A percentile compares a stretch with the other conserved stretches of the same genome.
These are phyloP conservation scores for Colletotrichum tamarilloi DNA, from an alignment of 2,329 filamentous ascomycete genomes.

Conservation along the genomic window DNA sequence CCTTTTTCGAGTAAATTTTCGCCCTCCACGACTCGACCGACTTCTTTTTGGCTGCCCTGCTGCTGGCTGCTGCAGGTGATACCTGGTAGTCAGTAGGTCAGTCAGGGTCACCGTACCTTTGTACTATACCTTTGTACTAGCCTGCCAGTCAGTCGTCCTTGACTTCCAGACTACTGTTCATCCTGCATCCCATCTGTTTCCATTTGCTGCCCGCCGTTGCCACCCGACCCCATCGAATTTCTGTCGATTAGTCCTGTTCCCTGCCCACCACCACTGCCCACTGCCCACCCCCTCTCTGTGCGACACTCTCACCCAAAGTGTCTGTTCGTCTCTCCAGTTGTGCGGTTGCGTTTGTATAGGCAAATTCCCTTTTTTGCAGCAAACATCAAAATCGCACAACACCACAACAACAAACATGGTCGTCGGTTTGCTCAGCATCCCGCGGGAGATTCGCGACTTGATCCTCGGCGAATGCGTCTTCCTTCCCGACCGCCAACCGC, in stretches of 20 bases:
- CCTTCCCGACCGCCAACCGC: slow-evolving; percentile 27
- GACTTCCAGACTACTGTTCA: too few relatives aligned
- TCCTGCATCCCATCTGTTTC: background rate
- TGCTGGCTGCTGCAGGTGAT: background rate
- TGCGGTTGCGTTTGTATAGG: background rate
- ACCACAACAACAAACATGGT: slow-evolving; percentile 18
- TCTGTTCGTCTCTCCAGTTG: background rate
- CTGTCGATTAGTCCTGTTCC: background rate
- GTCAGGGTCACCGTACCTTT: background rate
- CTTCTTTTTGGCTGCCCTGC: background rate
- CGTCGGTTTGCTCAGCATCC: slow-evolving; percentile 31
- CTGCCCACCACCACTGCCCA: background rate
- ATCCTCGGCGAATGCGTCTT: slow-evolving; percentile 35
- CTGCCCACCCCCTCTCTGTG: background rate
- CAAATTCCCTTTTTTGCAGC: background rate
- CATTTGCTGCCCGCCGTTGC: slow-evolving; percentile 1
- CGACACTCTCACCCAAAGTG: background rate
- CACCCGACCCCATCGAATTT: background rate
- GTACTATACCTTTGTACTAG: background rate
- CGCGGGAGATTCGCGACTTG: slow-evolving; percentile 35
- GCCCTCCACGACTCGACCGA: slow-evolving; percentile 4
- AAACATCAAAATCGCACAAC: background rate
- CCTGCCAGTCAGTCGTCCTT: background rate
- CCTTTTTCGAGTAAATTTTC: slow-evolving; percentile 17
- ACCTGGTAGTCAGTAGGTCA: background rate